phyloP scores from a whole-genome alignment of 257 asterid genomes.

The Prunella vulgaris region DNA sequence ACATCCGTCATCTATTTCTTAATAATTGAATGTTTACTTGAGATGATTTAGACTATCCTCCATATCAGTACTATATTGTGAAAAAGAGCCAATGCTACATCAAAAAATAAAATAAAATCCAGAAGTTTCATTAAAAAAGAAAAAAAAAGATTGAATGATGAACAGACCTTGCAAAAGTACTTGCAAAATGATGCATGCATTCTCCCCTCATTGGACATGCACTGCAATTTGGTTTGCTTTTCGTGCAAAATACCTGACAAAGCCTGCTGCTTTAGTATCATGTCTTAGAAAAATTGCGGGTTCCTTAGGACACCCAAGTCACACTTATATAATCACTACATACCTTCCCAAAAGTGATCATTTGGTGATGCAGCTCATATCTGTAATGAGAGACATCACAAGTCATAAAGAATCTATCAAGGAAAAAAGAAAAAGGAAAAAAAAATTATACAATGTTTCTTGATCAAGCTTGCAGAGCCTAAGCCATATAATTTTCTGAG shows the following conservation, averaged over 20 bases:
- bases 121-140: background rate
- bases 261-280: constrained; percentile 2
- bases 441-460: constrained; percentile 49
- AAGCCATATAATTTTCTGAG: constrained; percentile 73
- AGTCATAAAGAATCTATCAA: background rate
- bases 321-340: background rate
- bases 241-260: constrained; percentile 77
- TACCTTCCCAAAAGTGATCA: constrained; percentile 88
- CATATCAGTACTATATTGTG: background rate
- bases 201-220: constrained; percentile 84
- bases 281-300: background rate
- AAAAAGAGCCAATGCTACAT: background rate
- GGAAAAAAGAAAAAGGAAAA: background rate
- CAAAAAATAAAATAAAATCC: constrained; percentile 5
- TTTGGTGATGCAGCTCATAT: constrained; percentile 76
- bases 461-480: constrained; percentile 68
- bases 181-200: constrained; percentile 77
- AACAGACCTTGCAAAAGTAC: constrained; percentile 67
- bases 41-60: background rate
- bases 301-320: background rate
- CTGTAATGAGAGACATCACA: constrained; percentile 35
- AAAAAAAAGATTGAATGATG: background rate
- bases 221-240: constrained; percentile 73
- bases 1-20: background rate
- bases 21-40: background rate